Percentiles rank a stretch among this genome's conserved stretches.
Evolutionary conservation across 2,329 filamentous ascomycete genomes (phyloP).

Genomic region (Monilinia polystroma): DNA sequence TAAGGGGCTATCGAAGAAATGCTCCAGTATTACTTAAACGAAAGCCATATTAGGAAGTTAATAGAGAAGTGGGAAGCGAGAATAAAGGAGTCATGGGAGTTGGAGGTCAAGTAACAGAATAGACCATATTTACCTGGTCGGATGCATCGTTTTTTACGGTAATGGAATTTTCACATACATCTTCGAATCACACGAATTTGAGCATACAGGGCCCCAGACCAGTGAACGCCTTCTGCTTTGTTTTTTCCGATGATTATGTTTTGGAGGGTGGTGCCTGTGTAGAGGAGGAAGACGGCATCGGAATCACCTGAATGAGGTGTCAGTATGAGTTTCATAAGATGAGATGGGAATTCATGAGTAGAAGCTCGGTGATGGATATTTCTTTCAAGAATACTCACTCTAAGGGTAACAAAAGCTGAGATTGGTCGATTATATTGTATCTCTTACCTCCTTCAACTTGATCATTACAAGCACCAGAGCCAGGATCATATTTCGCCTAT

Average conservation of each 20-base stretch:
- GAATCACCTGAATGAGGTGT: background rate
- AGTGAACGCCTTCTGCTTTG: background rate
- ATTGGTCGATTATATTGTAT: background rate
- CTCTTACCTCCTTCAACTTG: conserved; percentile 4
- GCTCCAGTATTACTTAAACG: background rate
- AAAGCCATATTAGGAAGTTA: background rate
- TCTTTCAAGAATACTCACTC: background rate
- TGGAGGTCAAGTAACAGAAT: background rate
- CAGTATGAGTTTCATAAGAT: background rate
- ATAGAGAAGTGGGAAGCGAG: background rate
- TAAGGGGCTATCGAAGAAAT: background rate
- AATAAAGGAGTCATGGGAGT: background rate
- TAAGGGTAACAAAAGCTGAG: background rate
- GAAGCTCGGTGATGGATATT: background rate
- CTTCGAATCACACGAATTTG: conserved; percentile 3
- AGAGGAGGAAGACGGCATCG: conserved; percentile 2
- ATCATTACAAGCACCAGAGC: conserved; percentile 1
- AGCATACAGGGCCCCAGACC: background rate
- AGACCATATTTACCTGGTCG: background rate
- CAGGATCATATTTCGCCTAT: conserved; percentile 6
- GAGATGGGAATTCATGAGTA: background rate
- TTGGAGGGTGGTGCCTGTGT: background rate
- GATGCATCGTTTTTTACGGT: background rate
- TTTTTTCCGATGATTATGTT: background rate
- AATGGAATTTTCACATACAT: background rate